A percentile compares a stretch with the other conserved stretches of the same genome.
These are phyloP conservation scores for Incumbomyces lentus DNA, from an alignment of 2,329 filamentous ascomycete genomes.

Conservation along the genomic window DNA sequence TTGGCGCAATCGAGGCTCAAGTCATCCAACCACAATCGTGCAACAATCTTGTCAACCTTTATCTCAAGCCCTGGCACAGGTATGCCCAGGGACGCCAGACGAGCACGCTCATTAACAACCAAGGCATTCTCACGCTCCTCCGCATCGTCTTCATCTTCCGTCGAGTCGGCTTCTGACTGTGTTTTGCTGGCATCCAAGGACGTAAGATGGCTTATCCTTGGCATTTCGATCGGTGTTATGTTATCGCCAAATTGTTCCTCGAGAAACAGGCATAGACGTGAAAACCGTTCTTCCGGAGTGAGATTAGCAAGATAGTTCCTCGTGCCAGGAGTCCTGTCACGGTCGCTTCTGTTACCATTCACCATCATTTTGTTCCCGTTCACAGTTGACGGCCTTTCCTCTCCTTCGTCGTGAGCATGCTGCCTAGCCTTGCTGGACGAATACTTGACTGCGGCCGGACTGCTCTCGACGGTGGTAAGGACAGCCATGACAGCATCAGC, in stretches of 20 bases:
- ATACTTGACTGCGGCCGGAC: conserved; percentile 77
- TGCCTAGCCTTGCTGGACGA: conserved; percentile 51
- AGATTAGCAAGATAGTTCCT: conserved; percentile 66
- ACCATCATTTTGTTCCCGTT: no score
- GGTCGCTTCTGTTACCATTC: conserved; percentile 5
- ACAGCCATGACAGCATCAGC: conserved; percentile 96
- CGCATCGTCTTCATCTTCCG: conserved; percentile 34
- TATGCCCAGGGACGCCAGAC: conserved; percentile 74
- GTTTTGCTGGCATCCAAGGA: conserved; percentile 25
- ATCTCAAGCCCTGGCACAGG: conserved; percentile 84
- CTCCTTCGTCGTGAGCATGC: conserved; percentile 14
- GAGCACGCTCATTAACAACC: conserved; percentile 50
- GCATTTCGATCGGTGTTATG: conserved; percentile 64
- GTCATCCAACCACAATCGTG: conserved; percentile 84
- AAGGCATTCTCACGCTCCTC: conserved; percentile 45
- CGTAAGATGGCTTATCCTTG: conserved; percentile 32
- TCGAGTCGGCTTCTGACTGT: conserved; percentile 21
- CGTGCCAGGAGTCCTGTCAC: not conserved
- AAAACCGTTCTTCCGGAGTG: conserved; percentile 64
- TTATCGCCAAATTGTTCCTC: conserved; percentile 93
- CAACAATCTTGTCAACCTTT: conserved; percentile 75
- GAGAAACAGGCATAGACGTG: conserved; percentile 85
- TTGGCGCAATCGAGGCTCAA: conserved; percentile 76
- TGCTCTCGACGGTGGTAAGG: conserved; percentile 82
- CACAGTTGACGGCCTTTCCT: not conserved